Conservation (phyloP, 345 rosid genomes). For the Trapa bicornis region DNA sequence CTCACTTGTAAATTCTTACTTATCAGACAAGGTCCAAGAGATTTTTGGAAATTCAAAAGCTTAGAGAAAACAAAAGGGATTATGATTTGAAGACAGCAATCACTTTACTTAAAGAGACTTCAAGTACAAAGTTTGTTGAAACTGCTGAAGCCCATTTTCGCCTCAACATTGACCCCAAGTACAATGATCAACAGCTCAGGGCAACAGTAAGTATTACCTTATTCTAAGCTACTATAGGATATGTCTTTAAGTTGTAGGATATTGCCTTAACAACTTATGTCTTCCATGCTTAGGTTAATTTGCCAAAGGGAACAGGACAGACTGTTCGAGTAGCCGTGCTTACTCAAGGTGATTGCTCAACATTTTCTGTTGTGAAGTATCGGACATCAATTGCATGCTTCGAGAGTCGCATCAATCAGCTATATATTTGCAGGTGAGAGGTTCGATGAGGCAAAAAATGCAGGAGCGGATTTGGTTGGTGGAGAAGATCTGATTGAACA, state of each 20-base stretch:
- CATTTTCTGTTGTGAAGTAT: not conserved
- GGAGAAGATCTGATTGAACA: conserved; percentile 89
- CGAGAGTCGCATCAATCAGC: not conserved
- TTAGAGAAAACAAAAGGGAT: conserved; percentile 77
- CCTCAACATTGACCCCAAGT: conserved; percentile 90
- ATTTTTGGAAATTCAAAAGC: conserved; percentile 91
- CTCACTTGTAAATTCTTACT: not conserved
- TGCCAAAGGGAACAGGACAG: conserved; percentile 98
- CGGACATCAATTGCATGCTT: not conserved
- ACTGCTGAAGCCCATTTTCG: conserved; percentile 94
- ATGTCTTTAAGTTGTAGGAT: not conserved
- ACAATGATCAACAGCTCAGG: conserved; percentile 91
- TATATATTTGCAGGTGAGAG: conserved; percentile 61
- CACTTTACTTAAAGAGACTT: conserved; percentile 62
- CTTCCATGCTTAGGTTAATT: conserved; percentile 45
- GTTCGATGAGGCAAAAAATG: conserved; percentile 92
- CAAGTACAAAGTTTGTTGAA: conserved; percentile 68
- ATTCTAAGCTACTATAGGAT: not conserved
- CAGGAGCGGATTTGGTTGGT: conserved; percentile 97
- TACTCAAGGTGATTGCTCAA: conserved; percentile 56
- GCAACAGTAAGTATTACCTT: conserved; percentile 59
- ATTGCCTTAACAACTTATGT: not conserved
- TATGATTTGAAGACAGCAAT: conserved; percentile 63
- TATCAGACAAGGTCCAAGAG: conserved; percentile 94
- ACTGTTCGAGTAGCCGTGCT: conserved; percentile 90